Percentiles rank a stretch among this genome's conserved stretches.
Conservation (phyloP, 148 eudicot species). For the Vaccinium darrowii region DNA sequence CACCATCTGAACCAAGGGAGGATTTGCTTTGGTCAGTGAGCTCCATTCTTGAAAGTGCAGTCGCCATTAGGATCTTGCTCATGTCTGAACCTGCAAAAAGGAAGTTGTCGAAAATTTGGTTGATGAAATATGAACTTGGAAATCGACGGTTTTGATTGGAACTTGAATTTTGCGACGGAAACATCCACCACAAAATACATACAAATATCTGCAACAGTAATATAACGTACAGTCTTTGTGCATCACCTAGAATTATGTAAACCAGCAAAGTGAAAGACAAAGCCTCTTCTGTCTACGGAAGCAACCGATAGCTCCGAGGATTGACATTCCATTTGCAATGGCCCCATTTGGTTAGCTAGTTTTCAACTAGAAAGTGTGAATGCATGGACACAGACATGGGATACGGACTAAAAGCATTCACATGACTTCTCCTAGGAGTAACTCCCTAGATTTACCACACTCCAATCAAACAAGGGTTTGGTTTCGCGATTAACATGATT, state of each 20-base stretch:
- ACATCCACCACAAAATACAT: too few relatives aligned
- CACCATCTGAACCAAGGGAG: conserved; percentile 70
- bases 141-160: too few relatives aligned
- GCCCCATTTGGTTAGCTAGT: neutral
- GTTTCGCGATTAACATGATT: neutral
- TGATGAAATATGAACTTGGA: neutral
- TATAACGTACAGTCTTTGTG: neutral
- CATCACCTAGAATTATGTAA: neutral
- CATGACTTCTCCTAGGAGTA: neutral
- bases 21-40: conserved; percentile 64
- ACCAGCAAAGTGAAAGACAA: neutral
- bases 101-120: neutral
- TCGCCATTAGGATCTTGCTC: conserved; percentile 90
- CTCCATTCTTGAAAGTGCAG: conserved; percentile 72
- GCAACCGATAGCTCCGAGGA: neutral
- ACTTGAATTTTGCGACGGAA: too few relatives aligned
- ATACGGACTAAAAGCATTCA: neutral
- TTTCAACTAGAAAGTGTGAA: neutral
- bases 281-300: neutral
- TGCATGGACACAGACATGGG: neutral
- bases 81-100: conserved; percentile 73
- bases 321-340: neutral
- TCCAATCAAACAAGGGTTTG: neutral
- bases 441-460: neutral
- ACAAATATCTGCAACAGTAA: neutral